Evolutionary conservation across 108 stramenopile species (phyloP).

Genomic region (Stephanodiscus minutulus): DNA sequence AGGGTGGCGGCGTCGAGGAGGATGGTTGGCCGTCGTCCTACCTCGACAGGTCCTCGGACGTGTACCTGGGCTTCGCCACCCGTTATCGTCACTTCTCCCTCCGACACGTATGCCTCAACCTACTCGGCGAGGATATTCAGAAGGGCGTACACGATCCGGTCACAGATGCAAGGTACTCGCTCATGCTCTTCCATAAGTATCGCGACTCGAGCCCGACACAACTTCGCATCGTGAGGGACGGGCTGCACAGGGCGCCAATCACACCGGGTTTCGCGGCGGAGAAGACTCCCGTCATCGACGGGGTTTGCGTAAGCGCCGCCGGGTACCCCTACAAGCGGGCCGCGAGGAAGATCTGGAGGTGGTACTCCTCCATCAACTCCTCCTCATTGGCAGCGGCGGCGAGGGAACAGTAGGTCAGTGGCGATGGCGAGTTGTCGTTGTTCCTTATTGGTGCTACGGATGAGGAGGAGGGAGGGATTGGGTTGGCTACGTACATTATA

Average conservation of each 20-base stretch:
- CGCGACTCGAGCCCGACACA: constrained; percentile 41
- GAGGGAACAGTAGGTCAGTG: neutral
- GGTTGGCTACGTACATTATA: neutral
- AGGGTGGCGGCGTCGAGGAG: constrained; percentile 12
- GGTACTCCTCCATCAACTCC: constrained; percentile 24
- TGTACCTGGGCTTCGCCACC: constrained; percentile 39
- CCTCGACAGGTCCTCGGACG: constrained; percentile 29
- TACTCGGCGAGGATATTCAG: constrained; percentile 57
- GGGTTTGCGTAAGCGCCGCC: constrained; percentile 44
- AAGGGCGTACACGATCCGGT: constrained; percentile 82
- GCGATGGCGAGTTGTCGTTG: neutral
- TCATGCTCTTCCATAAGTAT: constrained; percentile 54
- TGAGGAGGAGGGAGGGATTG: neutral
- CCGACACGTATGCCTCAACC: constrained; percentile 49
- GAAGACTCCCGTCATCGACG: constrained; percentile 47
- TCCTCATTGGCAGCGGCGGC: neutral
- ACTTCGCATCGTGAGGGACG: constrained; percentile 50
- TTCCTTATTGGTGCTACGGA: neutral
- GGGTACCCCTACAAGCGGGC: constrained; percentile 41
- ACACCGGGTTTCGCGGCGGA: constrained; percentile 48
- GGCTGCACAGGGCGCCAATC: constrained; percentile 45
- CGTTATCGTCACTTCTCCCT: constrained; percentile 45
- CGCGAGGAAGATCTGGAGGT: constrained; percentile 54
- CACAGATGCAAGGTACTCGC: constrained; percentile 47
- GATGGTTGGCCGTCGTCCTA: neutral